phyloP scores from a whole-genome alignment of 768 basidiomycete species.

The Tephrocybe sp. region DNA sequence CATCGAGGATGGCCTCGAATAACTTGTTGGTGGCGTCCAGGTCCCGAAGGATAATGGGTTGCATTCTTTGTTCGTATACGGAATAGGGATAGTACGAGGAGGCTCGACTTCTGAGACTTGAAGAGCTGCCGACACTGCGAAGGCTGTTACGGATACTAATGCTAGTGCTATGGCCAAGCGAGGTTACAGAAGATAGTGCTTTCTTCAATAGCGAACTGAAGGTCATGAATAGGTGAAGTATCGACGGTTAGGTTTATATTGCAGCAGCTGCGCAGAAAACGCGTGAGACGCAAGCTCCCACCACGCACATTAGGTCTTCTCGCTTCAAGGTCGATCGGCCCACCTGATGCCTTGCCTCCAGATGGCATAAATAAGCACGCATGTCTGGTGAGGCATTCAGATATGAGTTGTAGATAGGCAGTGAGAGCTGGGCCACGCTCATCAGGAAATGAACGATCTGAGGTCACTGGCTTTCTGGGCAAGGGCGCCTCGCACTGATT shows the following conservation, averaged over 20 bases:
- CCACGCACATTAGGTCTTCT: constrained; percentile 18
- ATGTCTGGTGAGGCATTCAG: constrained; percentile 11
- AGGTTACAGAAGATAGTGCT: constrained; percentile 30
- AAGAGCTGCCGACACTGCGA: constrained; percentile 26
- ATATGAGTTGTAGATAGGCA: constrained; percentile 2
- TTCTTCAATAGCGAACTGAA: constrained; percentile 38
- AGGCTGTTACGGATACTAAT: constrained; percentile 32
- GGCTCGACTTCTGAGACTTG: constrained; percentile 23
- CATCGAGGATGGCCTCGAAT: constrained; percentile 46
- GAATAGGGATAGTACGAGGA: constrained; percentile 41
- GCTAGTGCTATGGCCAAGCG: constrained; percentile 30
- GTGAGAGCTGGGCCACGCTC: background rate
- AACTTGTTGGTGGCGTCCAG: constrained; percentile 54
- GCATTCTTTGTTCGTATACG: constrained; percentile 49
- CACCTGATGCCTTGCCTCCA: constrained; percentile 24
- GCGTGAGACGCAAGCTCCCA: constrained; percentile 34
- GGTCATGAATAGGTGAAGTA: constrained; percentile 29
- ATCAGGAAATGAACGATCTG: constrained; percentile 13
- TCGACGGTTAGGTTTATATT: constrained; percentile 38
- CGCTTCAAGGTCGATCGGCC: constrained; percentile 30
- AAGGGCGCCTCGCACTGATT: constrained; percentile 3
- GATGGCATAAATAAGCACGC: constrained; percentile 14
- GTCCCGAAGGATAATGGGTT: constrained; percentile 60
- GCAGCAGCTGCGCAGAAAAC: constrained; percentile 38
- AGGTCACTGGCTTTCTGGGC: background rate